Evolutionary conservation across 2,329 filamentous ascomycete genomes (phyloP), one percentile per base, ranked within the genome.

Genomic region (Parastagonospora nodorum): DNA sequence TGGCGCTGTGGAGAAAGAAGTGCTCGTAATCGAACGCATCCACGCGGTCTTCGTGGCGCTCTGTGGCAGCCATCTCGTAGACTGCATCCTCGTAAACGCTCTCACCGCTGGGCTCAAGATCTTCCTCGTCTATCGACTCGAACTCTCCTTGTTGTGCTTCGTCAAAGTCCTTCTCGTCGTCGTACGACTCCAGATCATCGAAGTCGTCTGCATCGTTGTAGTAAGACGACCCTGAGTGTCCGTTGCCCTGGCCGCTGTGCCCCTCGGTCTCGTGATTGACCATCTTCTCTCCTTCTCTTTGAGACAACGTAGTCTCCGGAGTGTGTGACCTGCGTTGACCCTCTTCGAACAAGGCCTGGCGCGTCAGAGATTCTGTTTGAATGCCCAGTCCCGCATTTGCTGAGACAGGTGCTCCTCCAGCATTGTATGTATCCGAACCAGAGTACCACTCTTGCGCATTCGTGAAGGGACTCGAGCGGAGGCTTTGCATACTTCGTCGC

Each of bases 11-110:
- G 11, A 97, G 80, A 72, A 96, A 96, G 75, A 97, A 97, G 69
- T 96, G 88, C 72, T 96, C 90, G 57, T 97, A 97, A 71, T 97
- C 93, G 66, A 97, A 97, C 1, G 92, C 92, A 72, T 97, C 93
- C 60, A 92, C 87, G 15, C 93, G 88, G 71, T 97, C 92, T 75
- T 97, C 93, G 66, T 97, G 93, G 0, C 91, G 90, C 46, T 69
- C 73, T 5, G 68, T 64, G 24, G 62, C 58, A 2, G 69, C 61
- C 63, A 69, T 69, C 43, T 75, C 62, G 55, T 73, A 73, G 7
- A 66, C 69, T n/a, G 76, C 75, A 50, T 80, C 77, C 59, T 78
- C 75, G 53, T 78, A 80, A 12, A 78, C 67, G 49, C 74, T 78
- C 12, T 67, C 61, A 9, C 53, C 60, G 28, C 45, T 60, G 10